Percentiles rank a stretch among this genome's conserved stretches.
Evolutionary conservation across 305 asterid genomes (phyloP).

Genomic region (Plantago lanceolata): DNA sequence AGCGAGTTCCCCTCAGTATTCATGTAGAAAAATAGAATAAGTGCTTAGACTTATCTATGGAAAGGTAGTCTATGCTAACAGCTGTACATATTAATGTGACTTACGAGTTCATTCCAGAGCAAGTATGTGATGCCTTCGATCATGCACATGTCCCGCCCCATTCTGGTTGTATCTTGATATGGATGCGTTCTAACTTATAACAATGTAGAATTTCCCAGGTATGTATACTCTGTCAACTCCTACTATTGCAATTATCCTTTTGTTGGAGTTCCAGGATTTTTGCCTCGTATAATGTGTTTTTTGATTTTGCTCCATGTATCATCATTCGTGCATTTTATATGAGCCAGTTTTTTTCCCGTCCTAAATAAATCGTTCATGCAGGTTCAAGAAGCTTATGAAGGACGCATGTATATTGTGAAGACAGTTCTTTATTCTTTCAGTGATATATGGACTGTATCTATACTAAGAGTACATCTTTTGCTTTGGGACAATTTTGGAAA

Average conservation of each 20-base stretch:
- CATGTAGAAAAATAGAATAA: slow-evolving; percentile 1
- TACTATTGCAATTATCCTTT: background rate
- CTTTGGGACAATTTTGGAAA: background rate
- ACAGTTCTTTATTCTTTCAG: slow-evolving; percentile 10
- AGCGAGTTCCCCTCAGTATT: background rate
- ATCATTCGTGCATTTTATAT: too few relatives aligned
- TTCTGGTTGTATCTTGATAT: slow-evolving; percentile 8
- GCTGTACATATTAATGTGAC: slow-evolving; percentile 1
- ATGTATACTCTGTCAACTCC: background rate
- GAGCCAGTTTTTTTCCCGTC: background rate
- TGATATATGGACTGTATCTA: background rate
- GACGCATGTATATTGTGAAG: background rate
- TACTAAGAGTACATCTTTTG: background rate
- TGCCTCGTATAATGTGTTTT: background rate
- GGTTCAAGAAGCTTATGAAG: slow-evolving; percentile 1
- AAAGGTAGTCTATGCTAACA: background rate
- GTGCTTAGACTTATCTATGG: background rate
- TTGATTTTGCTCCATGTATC: background rate
- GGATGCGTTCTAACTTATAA: background rate
- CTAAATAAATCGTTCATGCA: background rate
- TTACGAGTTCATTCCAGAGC: background rate
- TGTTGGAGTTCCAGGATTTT: background rate
- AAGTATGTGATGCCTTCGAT: background rate
- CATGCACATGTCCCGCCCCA: background rate
- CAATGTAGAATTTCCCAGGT: background rate